phyloP scores from a whole-genome alignment of 129 eudicot species.

The Flaveria linearis region DNA sequence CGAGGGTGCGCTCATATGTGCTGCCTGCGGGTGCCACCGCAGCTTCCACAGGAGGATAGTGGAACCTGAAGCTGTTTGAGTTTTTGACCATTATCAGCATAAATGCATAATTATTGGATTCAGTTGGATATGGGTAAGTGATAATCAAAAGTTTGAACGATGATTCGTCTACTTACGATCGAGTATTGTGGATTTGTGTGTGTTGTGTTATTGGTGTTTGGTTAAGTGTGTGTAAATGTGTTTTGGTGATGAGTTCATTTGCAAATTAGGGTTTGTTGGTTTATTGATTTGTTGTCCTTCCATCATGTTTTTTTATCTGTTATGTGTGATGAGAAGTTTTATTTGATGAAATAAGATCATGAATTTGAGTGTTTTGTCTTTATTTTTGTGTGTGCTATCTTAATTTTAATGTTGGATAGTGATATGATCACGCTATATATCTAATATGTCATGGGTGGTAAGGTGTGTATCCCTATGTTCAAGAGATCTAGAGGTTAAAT shows the following conservation, averaged over 20 bases:
- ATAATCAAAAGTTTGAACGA: not conserved
- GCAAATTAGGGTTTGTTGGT: conserved; percentile 26
- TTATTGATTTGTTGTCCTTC: not conserved
- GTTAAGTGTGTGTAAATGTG: conserved; percentile 21
- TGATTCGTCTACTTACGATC: not conserved
- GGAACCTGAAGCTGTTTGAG: conserved; percentile 29
- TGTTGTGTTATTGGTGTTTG: not conserved
- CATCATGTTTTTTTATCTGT: not conserved
- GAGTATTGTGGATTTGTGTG: not conserved
- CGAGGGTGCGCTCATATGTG: conserved; percentile 31
- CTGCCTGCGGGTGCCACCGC: conserved; percentile 38
- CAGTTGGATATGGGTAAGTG: not conserved
- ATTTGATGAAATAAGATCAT: conserved; percentile 25
- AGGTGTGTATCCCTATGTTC: conserved; percentile 2
- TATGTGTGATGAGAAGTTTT: conserved; percentile 21
- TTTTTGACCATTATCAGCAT: not conserved
- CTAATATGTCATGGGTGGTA: not conserved
- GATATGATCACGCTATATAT: not conserved
- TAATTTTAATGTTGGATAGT: not conserved
- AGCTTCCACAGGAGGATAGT: conserved; percentile 27
- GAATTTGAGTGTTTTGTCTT: not conserved
- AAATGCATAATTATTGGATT: not conserved
- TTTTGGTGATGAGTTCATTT: conserved; percentile 24
- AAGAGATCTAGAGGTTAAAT: no score
- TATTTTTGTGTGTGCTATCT: conserved; percentile 7